A percentile compares a stretch with the other conserved stretches of the same genome.
phyloP scores from a whole-genome alignment of 805 yeast species.

The Suhomyces sp. region DNA sequence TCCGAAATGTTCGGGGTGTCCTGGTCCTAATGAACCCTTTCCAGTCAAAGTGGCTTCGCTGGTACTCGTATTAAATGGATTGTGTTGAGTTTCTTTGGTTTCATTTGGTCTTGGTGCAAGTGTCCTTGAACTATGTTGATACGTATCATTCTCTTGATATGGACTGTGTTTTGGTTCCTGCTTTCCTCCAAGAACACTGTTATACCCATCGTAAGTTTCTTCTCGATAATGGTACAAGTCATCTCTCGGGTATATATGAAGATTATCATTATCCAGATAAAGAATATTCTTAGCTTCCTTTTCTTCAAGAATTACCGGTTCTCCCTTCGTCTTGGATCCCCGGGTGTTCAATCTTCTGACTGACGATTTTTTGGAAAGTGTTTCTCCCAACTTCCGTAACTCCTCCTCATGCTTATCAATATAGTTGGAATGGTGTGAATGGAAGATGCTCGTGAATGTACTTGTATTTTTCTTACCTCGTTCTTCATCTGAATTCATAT shows the following conservation, averaged over 20 bases:
- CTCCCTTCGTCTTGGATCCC: background rate
- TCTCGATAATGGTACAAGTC: conserved; percentile 21
- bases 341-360: conserved; percentile 21
- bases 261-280: conserved; percentile 14
- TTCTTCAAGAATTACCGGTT: conserved; percentile 10
- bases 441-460: too few species aligned
- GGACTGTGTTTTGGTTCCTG: too few species aligned
- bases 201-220: conserved; percentile 29
- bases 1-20: too few species aligned
- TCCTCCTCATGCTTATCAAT: conserved; percentile 25
- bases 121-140: too few species aligned
- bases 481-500: conserved; percentile 3
- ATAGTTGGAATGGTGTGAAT: conserved; percentile 6
- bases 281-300: conserved; percentile 23
- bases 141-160: too few species aligned
- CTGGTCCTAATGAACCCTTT: too few species aligned
- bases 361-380: conserved; percentile 33
- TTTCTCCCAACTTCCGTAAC: conserved; percentile 36
- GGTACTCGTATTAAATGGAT: background rate
- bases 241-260: conserved; percentile 4
- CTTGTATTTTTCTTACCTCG: conserved; percentile 8
- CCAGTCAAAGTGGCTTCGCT: background rate
- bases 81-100: too few species aligned
- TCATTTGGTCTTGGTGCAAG: too few species aligned
- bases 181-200: conserved; percentile 1